Base-by-base conservation (phyloP, 306 rosid species). In the Corylus heterophylla region DNA sequence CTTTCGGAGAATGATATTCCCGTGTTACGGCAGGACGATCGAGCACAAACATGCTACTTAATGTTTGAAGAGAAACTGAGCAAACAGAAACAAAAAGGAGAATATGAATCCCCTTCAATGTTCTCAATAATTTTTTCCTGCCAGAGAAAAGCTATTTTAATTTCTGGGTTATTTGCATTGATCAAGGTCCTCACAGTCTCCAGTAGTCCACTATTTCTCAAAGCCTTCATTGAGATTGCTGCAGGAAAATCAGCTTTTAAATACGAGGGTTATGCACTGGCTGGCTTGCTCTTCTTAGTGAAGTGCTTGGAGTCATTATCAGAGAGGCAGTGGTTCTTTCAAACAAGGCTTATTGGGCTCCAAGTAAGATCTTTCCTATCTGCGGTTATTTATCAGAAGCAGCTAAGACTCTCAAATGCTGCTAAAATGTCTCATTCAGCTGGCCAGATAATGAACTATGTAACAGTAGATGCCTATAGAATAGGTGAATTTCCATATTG, bases 381-480 rank as follows among this genome's bases (percentile, higher is more conserved):
- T 2, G 88, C 98, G 17, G 86, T 77, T 61, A 89, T 93, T 39
- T 93, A 87, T 70, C 81, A 84, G 77, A 93, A 93, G 71, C 84
- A 81, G 80, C 51, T 91, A 45, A 81, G 78, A 56, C 69, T 93
- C 51, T 93, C 98, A 8, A 89, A 83, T 82, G 86, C 87, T 74
- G 85, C 95, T 37, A 86, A 76, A 70, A 25, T 88, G 85, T 47
- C 35, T 18, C 97, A 93, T 83, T 91, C 97, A 4, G 76, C 90
- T 39, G 98, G 98, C 6, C 93, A 91, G 86, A 87, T 93, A 39
- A 89, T 90, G 97, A 93, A 90, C 78, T 93, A 93, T 76, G 90
- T 87, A 29, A 90, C 93, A 0, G 97, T 91, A 4, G 98, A 93
- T 83, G 92, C 95, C 1, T 91, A 90, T 71, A 87, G 98, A 74